Evolutionary conservation across 495 filamentous ascomycete genomes (phyloP).

Genomic region (Chaetomium cochliodes): DNA sequence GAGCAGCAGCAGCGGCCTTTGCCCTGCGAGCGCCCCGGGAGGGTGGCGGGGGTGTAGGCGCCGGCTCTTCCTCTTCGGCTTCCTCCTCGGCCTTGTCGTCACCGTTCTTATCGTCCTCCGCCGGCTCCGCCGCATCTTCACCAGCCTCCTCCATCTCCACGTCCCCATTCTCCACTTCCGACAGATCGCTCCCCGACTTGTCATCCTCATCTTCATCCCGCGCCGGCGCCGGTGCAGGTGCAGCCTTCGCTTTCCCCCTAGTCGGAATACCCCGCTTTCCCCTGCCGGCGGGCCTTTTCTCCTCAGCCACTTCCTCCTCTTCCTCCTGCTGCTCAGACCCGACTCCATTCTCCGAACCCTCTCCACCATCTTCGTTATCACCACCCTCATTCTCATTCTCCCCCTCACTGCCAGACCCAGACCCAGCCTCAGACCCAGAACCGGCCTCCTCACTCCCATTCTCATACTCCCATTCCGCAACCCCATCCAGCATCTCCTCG

Average conservation of each 20-base stretch:
- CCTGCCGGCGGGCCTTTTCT: neutral
- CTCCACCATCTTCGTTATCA: neutral
- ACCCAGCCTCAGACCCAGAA: slow-evolving; percentile 3
- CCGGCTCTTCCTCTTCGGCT: slow-evolving; percentile 22
- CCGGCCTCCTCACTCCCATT: slow-evolving; percentile 1
- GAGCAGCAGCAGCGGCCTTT: neutral
- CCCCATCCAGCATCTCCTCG: slow-evolving; percentile 57
- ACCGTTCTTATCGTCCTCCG: slow-evolving; percentile 16
- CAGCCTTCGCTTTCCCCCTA: slow-evolving; percentile 22
- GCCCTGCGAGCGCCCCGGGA: neutral
- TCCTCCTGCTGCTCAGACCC: slow-evolving; percentile 18
- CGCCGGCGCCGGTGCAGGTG: neutral
- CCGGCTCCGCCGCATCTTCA: slow-evolving; percentile 2
- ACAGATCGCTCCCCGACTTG: slow-evolving; percentile 19
- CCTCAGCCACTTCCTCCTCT: neutral
- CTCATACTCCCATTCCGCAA: slow-evolving; percentile 55
- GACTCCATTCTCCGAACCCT: slow-evolving; percentile 16
- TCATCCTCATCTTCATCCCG: neutral
- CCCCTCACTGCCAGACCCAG: neutral
- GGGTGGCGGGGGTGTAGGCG: neutral
- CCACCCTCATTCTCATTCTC: slow-evolving; percentile 25
- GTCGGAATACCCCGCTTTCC: slow-evolving; percentile 18
- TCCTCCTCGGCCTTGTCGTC: slow-evolving; percentile 16
- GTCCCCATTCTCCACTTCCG: slow-evolving; percentile 27
- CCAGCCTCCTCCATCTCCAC: slow-evolving; percentile 33